These are phyloP conservation scores for Lepiota brunneoincarnata DNA, from an alignment of 768 basidiomycete species.

Conservation along the genomic window DNA sequence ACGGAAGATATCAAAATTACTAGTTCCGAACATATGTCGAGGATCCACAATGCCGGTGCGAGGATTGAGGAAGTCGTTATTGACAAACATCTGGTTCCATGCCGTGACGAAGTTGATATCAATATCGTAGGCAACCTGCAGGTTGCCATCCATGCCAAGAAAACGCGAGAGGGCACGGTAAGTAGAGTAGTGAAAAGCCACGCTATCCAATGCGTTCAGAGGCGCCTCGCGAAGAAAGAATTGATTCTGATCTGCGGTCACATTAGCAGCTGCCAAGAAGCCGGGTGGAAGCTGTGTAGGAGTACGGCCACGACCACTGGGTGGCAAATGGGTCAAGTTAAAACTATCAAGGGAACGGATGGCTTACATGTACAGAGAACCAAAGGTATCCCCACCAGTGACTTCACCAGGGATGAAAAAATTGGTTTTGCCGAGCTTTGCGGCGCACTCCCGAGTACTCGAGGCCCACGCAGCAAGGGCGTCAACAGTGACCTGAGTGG, in stretches of 20 bases:
- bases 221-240: conserved; percentile 76
- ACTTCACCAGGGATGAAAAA: conserved; percentile 93
- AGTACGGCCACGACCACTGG: conserved; percentile 86
- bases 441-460: conserved; percentile 72
- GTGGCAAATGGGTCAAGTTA: not conserved
- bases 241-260: conserved; percentile 57
- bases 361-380: conserved; percentile 78
- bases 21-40: conserved; percentile 86
- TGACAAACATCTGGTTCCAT: conserved; percentile 90
- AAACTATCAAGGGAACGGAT: not conserved
- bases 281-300: conserved; percentile 65
- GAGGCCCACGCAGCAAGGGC: conserved; percentile 77
- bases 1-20: conserved; percentile 92
- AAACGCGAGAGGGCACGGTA: conserved; percentile 86
- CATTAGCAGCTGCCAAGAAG: conserved; percentile 66
- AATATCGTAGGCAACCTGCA: conserved; percentile 86
- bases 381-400: conserved; percentile 91
- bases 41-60: conserved; percentile 68
- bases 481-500: conserved; percentile 86
- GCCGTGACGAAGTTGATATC: conserved; percentile 80
- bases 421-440: conserved; percentile 70
- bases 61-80: conserved; percentile 83
- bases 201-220: conserved; percentile 65
- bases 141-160: conserved; percentile 94
- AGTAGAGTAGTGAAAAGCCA: conserved; percentile 93